Percentiles rank a stretch among this genome's conserved stretches.
phyloP scores from a whole-genome alignment of 2,329 filamentous ascomycete genomes.

The Colletotrichum eremochloae region DNA sequence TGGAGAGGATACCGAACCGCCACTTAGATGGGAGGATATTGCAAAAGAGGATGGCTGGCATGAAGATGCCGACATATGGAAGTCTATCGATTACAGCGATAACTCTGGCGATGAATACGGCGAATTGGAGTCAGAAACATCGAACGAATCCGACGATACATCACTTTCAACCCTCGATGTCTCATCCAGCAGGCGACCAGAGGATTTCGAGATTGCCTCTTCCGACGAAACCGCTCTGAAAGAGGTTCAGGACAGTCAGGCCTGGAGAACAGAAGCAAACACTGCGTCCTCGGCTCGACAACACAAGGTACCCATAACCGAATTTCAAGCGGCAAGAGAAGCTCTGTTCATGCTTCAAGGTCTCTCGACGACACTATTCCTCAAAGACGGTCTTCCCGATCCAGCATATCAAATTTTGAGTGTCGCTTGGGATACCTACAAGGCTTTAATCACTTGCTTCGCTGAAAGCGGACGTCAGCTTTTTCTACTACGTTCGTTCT shows the following conservation, averaged over 20 bases:
- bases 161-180: conserved; percentile 53
- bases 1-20: conserved; percentile 57
- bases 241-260: conserved; percentile 57
- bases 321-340: conserved; percentile 47
- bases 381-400: conserved; percentile 54
- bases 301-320: conserved; percentile 39
- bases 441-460: conserved; percentile 61
- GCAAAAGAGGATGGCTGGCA: conserved; percentile 81
- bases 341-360: conserved; percentile 88
- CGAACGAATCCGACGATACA: conserved; percentile 52
- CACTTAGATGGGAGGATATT: conserved; percentile 84
- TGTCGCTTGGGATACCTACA: conserved; percentile 64
- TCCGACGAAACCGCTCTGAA: conserved; percentile 50
- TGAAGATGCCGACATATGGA: conserved; percentile 77
- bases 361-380: conserved; percentile 80
- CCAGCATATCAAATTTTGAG: conserved; percentile 61
- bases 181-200: conserved; percentile 47
- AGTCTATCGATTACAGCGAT: conserved; percentile 75
- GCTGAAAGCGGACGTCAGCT: conserved; percentile 63
- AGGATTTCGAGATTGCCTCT: conserved; percentile 49
- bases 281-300: conserved; percentile 13
- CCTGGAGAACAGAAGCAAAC: conserved; percentile 55
- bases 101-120: conserved; percentile 71
- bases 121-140: conserved; percentile 53
- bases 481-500: conserved; percentile 60